Conservation (phyloP, 257 asterid genomes). For the Penstemon newberryi region DNA sequence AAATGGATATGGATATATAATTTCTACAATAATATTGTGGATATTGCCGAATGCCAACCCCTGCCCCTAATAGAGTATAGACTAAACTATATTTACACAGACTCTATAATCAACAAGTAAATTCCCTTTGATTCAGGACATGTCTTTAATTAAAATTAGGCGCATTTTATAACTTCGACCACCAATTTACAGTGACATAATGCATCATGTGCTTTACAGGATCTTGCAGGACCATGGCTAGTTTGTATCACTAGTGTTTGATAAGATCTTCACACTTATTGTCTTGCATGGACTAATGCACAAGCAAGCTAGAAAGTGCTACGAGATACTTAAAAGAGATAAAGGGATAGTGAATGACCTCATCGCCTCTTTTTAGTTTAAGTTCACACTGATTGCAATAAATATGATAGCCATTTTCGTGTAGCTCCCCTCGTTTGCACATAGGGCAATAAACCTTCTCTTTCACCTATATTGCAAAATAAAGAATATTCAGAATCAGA, state of each 20-base stretch:
- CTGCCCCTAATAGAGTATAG: no score
- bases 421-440: slow-evolving; percentile 81
- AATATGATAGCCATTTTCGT: slow-evolving; percentile 51
- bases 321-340: slow-evolving; percentile 9
- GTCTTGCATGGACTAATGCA: background rate
- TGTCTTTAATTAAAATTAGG: background rate
- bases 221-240: no score
- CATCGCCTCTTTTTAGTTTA: slow-evolving; percentile 61
- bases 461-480: slow-evolving; percentile 42
- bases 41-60: no score
- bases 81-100: no score
- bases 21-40: no score
- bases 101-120: background rate
- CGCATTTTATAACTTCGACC: background rate
- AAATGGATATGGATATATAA: no score
- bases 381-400: slow-evolving; percentile 65
- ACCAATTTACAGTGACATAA: no score
- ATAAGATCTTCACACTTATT: no score
- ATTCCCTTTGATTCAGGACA: background rate
- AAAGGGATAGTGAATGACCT: slow-evolving; percentile 48
- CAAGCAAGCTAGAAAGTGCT: background rate
- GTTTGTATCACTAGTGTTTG: no score
- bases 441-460: slow-evolving; percentile 89
- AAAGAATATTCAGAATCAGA: slow-evolving; percentile 23
- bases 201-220: no score